A percentile compares a stretch with the other conserved stretches of the same genome.
Conservation (phyloP, 176 grass and related monocot genomes). For the Echinochloa phyllopogon region DNA sequence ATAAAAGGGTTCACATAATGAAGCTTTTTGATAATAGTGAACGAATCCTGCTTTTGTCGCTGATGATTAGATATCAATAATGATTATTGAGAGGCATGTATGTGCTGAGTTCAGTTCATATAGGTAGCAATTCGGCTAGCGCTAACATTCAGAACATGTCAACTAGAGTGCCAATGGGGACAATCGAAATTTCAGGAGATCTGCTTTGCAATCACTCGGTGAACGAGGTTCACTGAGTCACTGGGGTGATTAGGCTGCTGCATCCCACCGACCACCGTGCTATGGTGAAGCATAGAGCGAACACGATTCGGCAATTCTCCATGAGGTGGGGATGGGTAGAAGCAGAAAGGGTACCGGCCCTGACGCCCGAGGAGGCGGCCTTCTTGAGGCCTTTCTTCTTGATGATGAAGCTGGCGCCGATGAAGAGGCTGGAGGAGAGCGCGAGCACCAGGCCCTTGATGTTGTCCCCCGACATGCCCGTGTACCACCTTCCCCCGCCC, state of each 20-base stretch:
- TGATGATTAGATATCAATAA: not conserved
- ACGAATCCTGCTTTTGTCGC: not conserved
- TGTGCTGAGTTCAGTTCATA: not conserved
- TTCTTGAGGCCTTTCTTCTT: slow-evolving; percentile 99
- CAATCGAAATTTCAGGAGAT: not conserved
- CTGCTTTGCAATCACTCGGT: not conserved
- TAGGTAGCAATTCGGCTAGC: not conserved
- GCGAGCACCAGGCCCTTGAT: slow-evolving; percentile 75
- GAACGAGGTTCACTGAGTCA: not conserved
- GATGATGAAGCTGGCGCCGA: slow-evolving; percentile 98
- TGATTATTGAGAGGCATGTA: not conserved
- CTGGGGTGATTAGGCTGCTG: not conserved
- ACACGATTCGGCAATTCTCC: not conserved
- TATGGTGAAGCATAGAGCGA: not conserved
- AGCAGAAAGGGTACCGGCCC: slow-evolving; percentile 49
- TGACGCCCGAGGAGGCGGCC: slow-evolving; percentile 67
- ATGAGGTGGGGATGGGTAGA: not conserved
- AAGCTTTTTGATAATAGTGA: not conserved
- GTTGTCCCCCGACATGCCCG: slow-evolving; percentile 80
- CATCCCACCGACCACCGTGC: not conserved
- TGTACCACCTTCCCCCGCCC: slow-evolving; percentile 58
- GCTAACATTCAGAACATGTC: not conserved
- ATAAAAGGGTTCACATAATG: no score
- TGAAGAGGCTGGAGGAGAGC: slow-evolving; percentile 95
- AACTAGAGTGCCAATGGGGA: not conserved